Evolutionary conservation across 1,284 basidiomycete genomes (phyloP), one percentile per base, ranked within the genome.

Genomic region (Coniophora puteana): DNA sequence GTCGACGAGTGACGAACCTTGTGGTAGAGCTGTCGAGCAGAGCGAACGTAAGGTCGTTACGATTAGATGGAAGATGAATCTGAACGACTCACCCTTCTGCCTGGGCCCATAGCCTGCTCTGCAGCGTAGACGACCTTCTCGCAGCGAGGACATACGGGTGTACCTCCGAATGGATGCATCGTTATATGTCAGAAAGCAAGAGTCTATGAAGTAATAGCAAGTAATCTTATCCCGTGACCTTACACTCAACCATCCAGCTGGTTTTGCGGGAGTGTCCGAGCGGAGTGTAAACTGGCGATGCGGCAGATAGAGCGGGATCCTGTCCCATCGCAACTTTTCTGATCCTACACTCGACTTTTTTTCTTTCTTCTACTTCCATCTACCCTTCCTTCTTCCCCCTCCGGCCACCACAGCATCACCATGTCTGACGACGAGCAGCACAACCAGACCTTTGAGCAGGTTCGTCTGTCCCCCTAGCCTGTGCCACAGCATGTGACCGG

Each of bases 351-450:
- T 44, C 43, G 50, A 49, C 51, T 49, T 48, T 25, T 43, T 38
- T 33, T 17, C 45, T 48, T 55, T 44, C 39, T 8, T 31, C 24
- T 33, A 23, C 36, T 28, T 33, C 37, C 45, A 48, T 40, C 55
- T 51, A 53, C 37, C 36, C 50, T 51, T 51, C 44, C 52, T 50
- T 48, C 37, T 38, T 38, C 37, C 42, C 36, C 37, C 29, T 34
- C 41, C n/a, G n/a, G n/a, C n/a, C n/a, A 36, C 35, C 39, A 48
- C 49, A 37, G 43, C 43, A 27, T 41, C 55, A 76, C 67, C 71
- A 92, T 91, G 89, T 87, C 87, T 62, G 90, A 94, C 77, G 84
- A 91, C 68, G 91, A 94, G 73, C 64, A 77, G 62, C 89, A 95
- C 76, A 80, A 95, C 65, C 85, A 93, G 65, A 82, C 76, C 65